Evolutionary conservation across 306 rosid species (phyloP).

Genomic region (Fagus sylvatica): DNA sequence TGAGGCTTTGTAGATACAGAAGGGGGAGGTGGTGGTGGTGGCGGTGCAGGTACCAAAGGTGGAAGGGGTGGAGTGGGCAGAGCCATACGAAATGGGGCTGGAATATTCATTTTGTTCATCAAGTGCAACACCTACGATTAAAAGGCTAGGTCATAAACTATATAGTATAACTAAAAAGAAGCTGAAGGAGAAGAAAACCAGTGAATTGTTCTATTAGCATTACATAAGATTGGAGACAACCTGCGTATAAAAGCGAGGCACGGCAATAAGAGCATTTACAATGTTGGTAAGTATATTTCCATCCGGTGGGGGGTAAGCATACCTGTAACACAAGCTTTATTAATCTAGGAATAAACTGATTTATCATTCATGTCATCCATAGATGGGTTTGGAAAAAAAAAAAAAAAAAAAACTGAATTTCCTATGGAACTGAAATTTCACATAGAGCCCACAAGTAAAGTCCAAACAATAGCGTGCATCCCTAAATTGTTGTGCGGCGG

Average conservation of each 20-base stretch:
- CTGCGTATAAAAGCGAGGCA: conserved; percentile 95
- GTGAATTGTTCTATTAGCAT: conserved; percentile 15
- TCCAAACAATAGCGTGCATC: neutral
- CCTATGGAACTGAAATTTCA: neutral
- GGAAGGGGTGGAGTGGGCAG: conserved; percentile 97
- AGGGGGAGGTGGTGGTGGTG: conserved; percentile 41
- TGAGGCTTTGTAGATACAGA: conserved; percentile 41
- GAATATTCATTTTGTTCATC: conserved; percentile 98
- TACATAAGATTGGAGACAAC: conserved; percentile 40
- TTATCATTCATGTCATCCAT: neutral
- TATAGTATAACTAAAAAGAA: conserved; percentile 21
- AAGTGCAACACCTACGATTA: conserved; percentile 77
- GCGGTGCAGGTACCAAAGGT: conserved; percentile 58
- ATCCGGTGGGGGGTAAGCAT: conserved; percentile 96
- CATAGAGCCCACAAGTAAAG: neutral
- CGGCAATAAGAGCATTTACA: conserved; percentile 90
- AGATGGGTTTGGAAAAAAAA: neutral
- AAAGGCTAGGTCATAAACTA: conserved; percentile 26
- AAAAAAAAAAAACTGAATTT: neutral
- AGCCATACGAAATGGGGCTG: conserved; percentile 95
- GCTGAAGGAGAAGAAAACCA: conserved; percentile 12
- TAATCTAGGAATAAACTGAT: conserved; percentile 28
- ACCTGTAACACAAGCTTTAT: conserved; percentile 47
- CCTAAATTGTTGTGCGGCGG: neutral
- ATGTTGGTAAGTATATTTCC: conserved; percentile 92